Percentiles rank a stretch among this genome's conserved stretches.
Evolutionary conservation across 2,329 filamentous ascomycete species (phyloP).

Genomic region (Clarireedia paspali): DNA sequence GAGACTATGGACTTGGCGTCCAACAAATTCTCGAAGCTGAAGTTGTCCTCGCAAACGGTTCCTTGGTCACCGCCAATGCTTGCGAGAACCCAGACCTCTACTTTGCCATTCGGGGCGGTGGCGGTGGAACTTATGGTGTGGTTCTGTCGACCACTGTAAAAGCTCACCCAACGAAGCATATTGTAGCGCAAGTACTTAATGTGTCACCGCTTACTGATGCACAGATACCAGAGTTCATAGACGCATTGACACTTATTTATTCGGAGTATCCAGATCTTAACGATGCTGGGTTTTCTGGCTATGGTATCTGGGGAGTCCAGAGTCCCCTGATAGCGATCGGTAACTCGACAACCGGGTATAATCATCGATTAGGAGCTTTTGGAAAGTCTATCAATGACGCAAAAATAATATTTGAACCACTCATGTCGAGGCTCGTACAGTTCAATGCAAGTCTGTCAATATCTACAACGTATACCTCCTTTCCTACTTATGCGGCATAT

Average conservation of each 20-base stretch:
- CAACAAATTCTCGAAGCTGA: conserved; percentile 37
- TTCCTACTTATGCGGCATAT: conserved; percentile 24
- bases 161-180: conserved; percentile 31
- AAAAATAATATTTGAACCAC: conserved; percentile 8
- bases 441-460: conserved; percentile 13
- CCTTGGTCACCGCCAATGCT: conserved; percentile 23
- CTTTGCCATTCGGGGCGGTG: conserved; percentile 31
- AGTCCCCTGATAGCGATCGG: conserved; percentile 19
- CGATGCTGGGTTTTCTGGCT: conserved; percentile 25
- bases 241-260: conserved; percentile 26
- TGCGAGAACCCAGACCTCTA: conserved; percentile 27
- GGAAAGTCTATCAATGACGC: conserved; percentile 22
- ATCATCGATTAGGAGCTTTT: conserved; percentile 27
- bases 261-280: conserved; percentile 29
- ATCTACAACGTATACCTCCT: conserved; percentile 12
- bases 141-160: conserved; percentile 35
- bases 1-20: conserved; percentile 35
- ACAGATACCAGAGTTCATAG: conserved; percentile 24
- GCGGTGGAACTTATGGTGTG: conserved; percentile 29
- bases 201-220: conserved; percentile 20
- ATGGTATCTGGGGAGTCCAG: conserved; percentile 26
- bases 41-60: conserved; percentile 14
- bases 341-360: conserved; percentile 25
- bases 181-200: conserved; percentile 21
- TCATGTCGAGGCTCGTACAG: background rate